These are phyloP conservation scores for Phytopythium ostracodes DNA, from an alignment of 352 stramenopile species.

Conservation along the genomic window DNA sequence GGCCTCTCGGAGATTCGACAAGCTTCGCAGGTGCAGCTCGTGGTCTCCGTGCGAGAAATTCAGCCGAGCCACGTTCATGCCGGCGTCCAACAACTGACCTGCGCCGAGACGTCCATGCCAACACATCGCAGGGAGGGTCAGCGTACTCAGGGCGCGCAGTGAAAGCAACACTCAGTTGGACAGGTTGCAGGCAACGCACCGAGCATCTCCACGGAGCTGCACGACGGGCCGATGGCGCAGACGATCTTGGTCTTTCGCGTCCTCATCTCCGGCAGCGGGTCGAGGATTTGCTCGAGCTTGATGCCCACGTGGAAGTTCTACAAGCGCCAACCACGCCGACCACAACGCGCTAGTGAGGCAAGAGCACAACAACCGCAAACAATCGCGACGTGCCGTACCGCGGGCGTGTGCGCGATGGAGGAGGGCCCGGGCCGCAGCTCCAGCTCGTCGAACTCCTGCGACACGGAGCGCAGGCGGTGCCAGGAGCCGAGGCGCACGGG, in stretches of 20 bases:
- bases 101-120: background rate
- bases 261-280: slow-evolving; percentile 29
- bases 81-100: slow-evolving; percentile 76
- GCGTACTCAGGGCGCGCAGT: slow-evolving; percentile 5
- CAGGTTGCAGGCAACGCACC: slow-evolving; percentile 38
- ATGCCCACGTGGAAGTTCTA: slow-evolving; percentile 75
- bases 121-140: background rate
- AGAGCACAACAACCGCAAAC: background rate
- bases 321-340: background rate
- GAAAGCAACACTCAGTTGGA: background rate
- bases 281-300: slow-evolving; percentile 65
- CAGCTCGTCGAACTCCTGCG: slow-evolving; percentile 55
- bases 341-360: background rate
- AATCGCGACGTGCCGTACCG: slow-evolving; percentile 14
- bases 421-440: slow-evolving; percentile 34
- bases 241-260: slow-evolving; percentile 98
- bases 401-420: slow-evolving; percentile 32
- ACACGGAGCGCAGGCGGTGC: slow-evolving; percentile 55
- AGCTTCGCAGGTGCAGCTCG: slow-evolving; percentile 86
- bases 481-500: slow-evolving; percentile 63
- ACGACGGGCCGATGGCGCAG: slow-evolving; percentile 97
- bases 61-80: slow-evolving; percentile 97
- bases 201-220: slow-evolving; percentile 94
- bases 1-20: slow-evolving; percentile 88
- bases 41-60: slow-evolving; percentile 99